Percentiles rank a stretch among this genome's conserved stretches.
Conservation (phyloP, 2,329 filamentous ascomycete genomes). For the Xylariaceae sp. region DNA sequence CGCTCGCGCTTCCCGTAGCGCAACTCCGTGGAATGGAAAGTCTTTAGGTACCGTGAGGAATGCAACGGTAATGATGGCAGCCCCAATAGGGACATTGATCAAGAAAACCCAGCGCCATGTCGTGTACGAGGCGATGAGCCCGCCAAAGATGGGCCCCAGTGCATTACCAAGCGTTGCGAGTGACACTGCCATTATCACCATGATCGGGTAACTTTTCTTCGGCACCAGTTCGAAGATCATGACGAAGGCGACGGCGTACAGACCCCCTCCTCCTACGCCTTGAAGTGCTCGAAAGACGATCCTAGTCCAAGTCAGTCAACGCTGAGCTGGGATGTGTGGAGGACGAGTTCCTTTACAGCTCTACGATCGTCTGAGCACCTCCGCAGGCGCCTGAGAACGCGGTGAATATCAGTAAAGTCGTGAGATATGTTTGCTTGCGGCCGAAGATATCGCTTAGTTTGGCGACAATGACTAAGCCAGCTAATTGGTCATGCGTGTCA, state of each 20-base stretch:
- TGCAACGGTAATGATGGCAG: background rate
- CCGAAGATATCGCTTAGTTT: slow-evolving; percentile 13
- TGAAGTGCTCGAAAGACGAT: slow-evolving; percentile 51
- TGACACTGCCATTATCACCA: background rate
- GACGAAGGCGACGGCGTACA: slow-evolving; percentile 68
- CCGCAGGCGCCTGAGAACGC: slow-evolving; percentile 10
- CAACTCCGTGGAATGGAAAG: slow-evolving; percentile 12
- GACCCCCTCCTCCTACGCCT: slow-evolving; percentile 66
- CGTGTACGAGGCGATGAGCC: slow-evolving; percentile 3
- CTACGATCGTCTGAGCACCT: slow-evolving; percentile 8
- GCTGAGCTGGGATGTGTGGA: background rate
- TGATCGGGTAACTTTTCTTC: slow-evolving; percentile 11
- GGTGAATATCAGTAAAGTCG: slow-evolving; percentile 3
- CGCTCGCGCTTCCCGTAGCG: background rate
- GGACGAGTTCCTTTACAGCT: slow-evolving; percentile 1
- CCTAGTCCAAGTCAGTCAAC: background rate
- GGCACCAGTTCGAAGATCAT: slow-evolving; percentile 70
- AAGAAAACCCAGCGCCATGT: slow-evolving; percentile 17
- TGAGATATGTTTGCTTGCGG: slow-evolving; percentile 4
- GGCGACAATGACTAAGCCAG: slow-evolving; percentile 5
- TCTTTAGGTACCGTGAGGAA: slow-evolving; percentile 9
- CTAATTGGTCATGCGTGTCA: background rate
- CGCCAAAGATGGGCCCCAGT: slow-evolving; percentile 14
- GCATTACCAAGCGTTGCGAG: slow-evolving; percentile 6
- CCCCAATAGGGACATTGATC: slow-evolving; percentile 12